Conservation (phyloP, 164 flowering plant genomes). For the Vitis amurensis region DNA sequence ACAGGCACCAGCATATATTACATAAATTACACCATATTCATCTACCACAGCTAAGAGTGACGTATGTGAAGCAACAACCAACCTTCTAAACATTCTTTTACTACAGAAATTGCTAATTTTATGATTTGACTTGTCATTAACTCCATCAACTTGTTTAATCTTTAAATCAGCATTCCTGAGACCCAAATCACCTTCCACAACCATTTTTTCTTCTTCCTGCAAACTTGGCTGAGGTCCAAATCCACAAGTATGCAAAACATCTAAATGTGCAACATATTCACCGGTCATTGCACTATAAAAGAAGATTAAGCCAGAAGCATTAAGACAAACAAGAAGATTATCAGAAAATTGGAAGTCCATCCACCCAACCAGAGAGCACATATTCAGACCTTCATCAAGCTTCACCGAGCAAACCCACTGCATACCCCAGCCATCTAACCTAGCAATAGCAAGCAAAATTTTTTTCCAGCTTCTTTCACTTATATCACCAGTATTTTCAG, state of each 20-base stretch:
- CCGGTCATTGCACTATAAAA: slow-evolving; percentile 62
- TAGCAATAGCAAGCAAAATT: slow-evolving; percentile 49
- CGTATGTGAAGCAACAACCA: slow-evolving; percentile 63
- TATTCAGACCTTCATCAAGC: slow-evolving; percentile 37
- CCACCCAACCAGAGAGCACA: slow-evolving; percentile 51
- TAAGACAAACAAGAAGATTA: slow-evolving; percentile 70
- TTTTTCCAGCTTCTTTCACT: slow-evolving; percentile 21
- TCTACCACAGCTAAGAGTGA: slow-evolving; percentile 71
- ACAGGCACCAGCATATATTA: slow-evolving; percentile 44
- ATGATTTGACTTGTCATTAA: slow-evolving; percentile 9
- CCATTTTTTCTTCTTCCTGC: slow-evolving; percentile 16
- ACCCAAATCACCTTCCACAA: slow-evolving; percentile 12
- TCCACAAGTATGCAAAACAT: slow-evolving; percentile 50
- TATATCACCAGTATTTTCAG: slow-evolving; percentile 16
- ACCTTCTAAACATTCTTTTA: slow-evolving; percentile 53
- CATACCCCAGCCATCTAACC: slow-evolving; percentile 55
- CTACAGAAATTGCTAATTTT: slow-evolving; percentile 2
- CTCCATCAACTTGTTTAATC: slow-evolving; percentile 15
- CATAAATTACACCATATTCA: slow-evolving; percentile 69
- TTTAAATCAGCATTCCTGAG: slow-evolving; percentile 12
- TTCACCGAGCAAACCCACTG: slow-evolving; percentile 74
- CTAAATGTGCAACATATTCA: slow-evolving; percentile 46
- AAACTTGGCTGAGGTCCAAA: slow-evolving; percentile 21
- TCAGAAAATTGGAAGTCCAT: slow-evolving; percentile 72
- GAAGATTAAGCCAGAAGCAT: slow-evolving; percentile 53